These are phyloP conservation scores for Penicillium ochrochloron DNA, from an alignment of 495 filamentous ascomycete genomes.

Conservation along the genomic window DNA sequence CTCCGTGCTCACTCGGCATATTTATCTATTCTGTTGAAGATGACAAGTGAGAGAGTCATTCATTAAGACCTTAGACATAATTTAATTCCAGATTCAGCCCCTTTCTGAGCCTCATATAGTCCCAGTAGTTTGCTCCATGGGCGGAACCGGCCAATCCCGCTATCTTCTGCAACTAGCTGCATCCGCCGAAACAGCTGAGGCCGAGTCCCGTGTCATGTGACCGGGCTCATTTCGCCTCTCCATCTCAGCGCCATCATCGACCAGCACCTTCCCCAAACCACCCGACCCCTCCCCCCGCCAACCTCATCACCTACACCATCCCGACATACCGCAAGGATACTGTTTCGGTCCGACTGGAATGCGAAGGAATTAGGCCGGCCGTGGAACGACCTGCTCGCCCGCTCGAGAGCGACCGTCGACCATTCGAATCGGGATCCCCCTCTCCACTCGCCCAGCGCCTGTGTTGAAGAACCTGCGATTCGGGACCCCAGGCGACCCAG, in stretches of 20 bases:
- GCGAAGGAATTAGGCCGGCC: slow-evolving; percentile 44
- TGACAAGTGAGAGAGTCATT: not conserved
- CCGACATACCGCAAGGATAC: slow-evolving; percentile 20
- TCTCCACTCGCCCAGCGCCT: slow-evolving; percentile 28
- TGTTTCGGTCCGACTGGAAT: slow-evolving; percentile 38
- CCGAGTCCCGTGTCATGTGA: slow-evolving; percentile 41
- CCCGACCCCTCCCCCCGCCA: slow-evolving; percentile 23
- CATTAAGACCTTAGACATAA: not conserved
- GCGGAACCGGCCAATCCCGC: slow-evolving; percentile 1
- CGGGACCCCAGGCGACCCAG: slow-evolving; percentile 19
- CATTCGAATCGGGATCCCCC: slow-evolving; percentile 34
- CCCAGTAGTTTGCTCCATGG: not conserved
- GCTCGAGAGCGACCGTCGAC: slow-evolving; percentile 47
- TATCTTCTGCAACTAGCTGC: slow-evolving; percentile 9
- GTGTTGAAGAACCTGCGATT: slow-evolving; percentile 28
- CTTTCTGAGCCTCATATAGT: not conserved
- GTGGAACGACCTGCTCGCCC: slow-evolving; percentile 46
- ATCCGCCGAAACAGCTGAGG: slow-evolving; percentile 15
- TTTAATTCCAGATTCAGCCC: not conserved
- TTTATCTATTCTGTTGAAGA: not conserved
- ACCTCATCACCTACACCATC: slow-evolving; percentile 33
- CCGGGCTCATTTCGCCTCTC: slow-evolving; percentile 45
- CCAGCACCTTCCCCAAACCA: slow-evolving; percentile 38
- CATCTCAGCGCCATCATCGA: slow-evolving; percentile 39
- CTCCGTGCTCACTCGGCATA: not conserved